A percentile compares a stretch with the other conserved stretches of the same genome.
These are phyloP conservation scores for Linnemannia zychae DNA, from an alignment of 192 early-diverging fungal species.

Conservation along the genomic window DNA sequence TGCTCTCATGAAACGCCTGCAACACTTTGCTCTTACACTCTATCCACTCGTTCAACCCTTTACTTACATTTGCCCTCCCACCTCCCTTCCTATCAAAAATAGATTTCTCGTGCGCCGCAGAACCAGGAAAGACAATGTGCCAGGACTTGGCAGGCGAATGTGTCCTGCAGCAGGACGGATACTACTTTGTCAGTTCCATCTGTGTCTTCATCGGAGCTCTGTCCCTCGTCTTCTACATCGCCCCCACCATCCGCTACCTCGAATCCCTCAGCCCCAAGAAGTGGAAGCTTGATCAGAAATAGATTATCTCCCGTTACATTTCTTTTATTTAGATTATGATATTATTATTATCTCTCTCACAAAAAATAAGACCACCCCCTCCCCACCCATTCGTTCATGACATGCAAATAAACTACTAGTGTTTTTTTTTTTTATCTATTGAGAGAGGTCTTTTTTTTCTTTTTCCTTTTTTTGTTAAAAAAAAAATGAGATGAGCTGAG, in stretches of 20 bases:
- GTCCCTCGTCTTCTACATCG: constrained; percentile 70
- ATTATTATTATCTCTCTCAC: not conserved
- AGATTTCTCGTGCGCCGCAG: constrained; percentile 72
- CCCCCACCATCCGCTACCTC: constrained; percentile 70
- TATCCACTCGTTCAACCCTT: too few species aligned
- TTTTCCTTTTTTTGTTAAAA: too few species aligned
- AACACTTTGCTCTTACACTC: constrained; percentile 1
- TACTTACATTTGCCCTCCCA: constrained; percentile 16
- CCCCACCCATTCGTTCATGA: not conserved
- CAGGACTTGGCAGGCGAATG: constrained; percentile 76
- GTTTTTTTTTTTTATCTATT: not conserved
- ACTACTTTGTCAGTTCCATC: constrained; percentile 81
- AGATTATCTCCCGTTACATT: not conserved
- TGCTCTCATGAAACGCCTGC: too few species aligned
- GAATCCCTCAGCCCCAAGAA: constrained; percentile 56
- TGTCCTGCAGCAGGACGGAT: constrained; percentile 82
- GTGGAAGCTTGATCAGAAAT: constrained; percentile 46
- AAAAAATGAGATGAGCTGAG: not conserved
- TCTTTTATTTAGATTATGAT: not conserved
- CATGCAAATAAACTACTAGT: not conserved
- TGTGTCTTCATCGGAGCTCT: constrained; percentile 81
- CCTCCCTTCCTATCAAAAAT: not conserved
- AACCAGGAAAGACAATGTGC: constrained; percentile 75
- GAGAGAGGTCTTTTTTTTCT: not conserved
- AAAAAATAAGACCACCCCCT: too few species aligned